Percentiles rank a stretch among this genome's conserved stretches.
Evolutionary conservation across 768 basidiomycete species (phyloP).

Genomic region (Mycena rebaudengoi): DNA sequence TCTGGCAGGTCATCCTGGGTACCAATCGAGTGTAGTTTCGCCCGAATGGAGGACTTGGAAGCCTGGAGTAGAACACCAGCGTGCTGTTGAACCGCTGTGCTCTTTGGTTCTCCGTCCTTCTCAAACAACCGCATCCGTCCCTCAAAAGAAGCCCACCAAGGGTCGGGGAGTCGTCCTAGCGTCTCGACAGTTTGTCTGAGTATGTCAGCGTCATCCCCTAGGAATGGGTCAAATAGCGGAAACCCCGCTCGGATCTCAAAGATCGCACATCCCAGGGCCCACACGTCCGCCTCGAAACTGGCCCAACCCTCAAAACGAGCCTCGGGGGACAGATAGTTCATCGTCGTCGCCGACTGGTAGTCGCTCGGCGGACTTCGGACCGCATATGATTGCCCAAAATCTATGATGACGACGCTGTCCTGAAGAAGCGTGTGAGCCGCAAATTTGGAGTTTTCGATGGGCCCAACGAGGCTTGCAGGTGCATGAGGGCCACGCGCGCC

Average conservation of each 20-base stretch:
- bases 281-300: slow-evolving; percentile 44
- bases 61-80: slow-evolving; percentile 32
- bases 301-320: slow-evolving; percentile 40
- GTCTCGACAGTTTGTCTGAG: slow-evolving; percentile 45
- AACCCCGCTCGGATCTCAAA: slow-evolving; percentile 53
- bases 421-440: slow-evolving; percentile 36
- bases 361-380: slow-evolving; percentile 29
- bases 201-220: slow-evolving; percentile 38
- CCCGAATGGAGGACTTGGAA: slow-evolving; percentile 37
- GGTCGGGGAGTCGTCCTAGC: slow-evolving; percentile 50
- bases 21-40: slow-evolving; percentile 40
- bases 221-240: slow-evolving; percentile 49
- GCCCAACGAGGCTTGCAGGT: slow-evolving; percentile 38
- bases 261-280: slow-evolving; percentile 51
- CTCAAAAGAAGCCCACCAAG: slow-evolving; percentile 49
- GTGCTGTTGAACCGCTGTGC: slow-evolving; percentile 31
- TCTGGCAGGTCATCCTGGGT: slow-evolving; percentile 31
- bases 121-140: slow-evolving; percentile 44
- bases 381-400: slow-evolving; percentile 49
- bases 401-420: slow-evolving; percentile 42
- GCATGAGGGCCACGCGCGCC: slow-evolving; percentile 35
- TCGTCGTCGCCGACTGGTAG: slow-evolving; percentile 42
- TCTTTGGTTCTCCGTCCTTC: slow-evolving; percentile 43
- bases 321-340: slow-evolving; percentile 47
- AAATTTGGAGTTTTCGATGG: slow-evolving; percentile 34